A percentile compares a stretch with the other conserved stretches of the same genome.
These are phyloP conservation scores for Nakataea oryzae DNA, from an alignment of 2,329 filamentous ascomycete genomes.

Conservation along the genomic window DNA sequence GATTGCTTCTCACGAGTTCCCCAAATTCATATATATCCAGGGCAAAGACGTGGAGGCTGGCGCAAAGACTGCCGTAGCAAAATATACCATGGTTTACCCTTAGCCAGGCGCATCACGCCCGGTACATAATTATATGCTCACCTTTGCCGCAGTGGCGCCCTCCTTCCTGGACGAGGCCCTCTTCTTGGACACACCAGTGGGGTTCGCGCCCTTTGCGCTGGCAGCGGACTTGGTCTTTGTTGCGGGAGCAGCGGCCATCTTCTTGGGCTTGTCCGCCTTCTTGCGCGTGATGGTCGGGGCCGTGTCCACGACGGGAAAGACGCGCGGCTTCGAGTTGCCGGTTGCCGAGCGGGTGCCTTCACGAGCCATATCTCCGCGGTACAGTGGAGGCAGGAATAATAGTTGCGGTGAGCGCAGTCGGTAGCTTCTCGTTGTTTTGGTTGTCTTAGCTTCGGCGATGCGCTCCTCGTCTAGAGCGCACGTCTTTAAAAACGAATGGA, in stretches of 20 bases:
- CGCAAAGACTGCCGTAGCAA: too few relatives aligned
- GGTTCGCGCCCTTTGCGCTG: conserved; percentile 17
- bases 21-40: too few relatives aligned
- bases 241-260: conserved; percentile 11
- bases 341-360: conserved; percentile 41
- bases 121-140: conserved; percentile 5
- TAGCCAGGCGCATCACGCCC: not conserved
- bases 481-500: not conserved
- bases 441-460: not conserved
- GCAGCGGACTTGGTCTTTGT: conserved; percentile 14
- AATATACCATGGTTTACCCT: too few relatives aligned
- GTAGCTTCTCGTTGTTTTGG: not conserved
- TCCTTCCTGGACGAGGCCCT: conserved; percentile 24
- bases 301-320: conserved; percentile 38
- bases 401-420: not conserved
- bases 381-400: not conserved
- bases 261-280: conserved; percentile 9
- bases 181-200: conserved; percentile 25
- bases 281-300: conserved; percentile 32
- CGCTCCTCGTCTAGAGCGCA: not conserved
- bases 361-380: conserved; percentile 29
- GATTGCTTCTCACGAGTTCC: too few relatives aligned
- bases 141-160: conserved; percentile 18
- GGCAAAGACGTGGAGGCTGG: not conserved
- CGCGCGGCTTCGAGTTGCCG: conserved; percentile 41